Conservation (phyloP, 2,329 filamentous ascomycete species). For the Xylaria digitata region DNA sequence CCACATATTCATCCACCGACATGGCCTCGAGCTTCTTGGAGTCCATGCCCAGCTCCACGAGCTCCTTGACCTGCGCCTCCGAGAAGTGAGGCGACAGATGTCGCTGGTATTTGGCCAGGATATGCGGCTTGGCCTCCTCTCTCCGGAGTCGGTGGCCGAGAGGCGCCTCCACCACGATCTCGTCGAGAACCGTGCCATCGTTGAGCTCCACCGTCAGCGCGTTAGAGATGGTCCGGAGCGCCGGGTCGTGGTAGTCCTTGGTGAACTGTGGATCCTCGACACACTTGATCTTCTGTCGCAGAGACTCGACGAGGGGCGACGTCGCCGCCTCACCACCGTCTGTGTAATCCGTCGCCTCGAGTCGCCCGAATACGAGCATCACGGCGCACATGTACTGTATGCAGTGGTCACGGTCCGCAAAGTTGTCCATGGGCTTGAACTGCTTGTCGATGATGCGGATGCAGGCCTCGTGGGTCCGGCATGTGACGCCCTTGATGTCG, state of each 20-base stretch:
- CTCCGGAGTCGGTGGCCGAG: conserved; percentile 90
- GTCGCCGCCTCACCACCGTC: conserved; percentile 93
- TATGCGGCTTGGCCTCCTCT: conserved; percentile 98
- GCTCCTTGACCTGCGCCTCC: conserved; percentile 79
- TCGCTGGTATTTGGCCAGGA: conserved; percentile 93
- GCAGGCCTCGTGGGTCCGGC: conserved; percentile 98
- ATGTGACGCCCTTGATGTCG: conserved; percentile 92
- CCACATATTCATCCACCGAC: conserved; percentile 92
- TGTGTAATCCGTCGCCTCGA: conserved; percentile 92
- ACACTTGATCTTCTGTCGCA: conserved; percentile 93
- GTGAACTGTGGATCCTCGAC: conserved; percentile 97
- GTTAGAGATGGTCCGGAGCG: conserved; percentile 96
- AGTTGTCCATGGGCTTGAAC: conserved; percentile 99
- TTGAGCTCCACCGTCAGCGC: conserved; percentile 94
- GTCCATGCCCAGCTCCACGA: conserved; percentile 84
- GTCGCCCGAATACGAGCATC: conserved; percentile 95
- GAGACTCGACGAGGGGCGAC: conserved; percentile 86
- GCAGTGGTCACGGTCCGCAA: conserved; percentile 98
- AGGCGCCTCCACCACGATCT: conserved; percentile 92
- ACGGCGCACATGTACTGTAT: conserved; percentile 99
- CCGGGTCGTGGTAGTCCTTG: conserved; percentile 92
- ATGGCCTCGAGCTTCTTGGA: conserved; percentile 79
- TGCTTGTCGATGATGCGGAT: conserved; percentile 99
- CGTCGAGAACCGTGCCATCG: conserved; percentile 90
- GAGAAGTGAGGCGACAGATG: conserved; percentile 88